Conservation (phyloP, 257 asterid genomes). For the Sherardia arvensis region DNA sequence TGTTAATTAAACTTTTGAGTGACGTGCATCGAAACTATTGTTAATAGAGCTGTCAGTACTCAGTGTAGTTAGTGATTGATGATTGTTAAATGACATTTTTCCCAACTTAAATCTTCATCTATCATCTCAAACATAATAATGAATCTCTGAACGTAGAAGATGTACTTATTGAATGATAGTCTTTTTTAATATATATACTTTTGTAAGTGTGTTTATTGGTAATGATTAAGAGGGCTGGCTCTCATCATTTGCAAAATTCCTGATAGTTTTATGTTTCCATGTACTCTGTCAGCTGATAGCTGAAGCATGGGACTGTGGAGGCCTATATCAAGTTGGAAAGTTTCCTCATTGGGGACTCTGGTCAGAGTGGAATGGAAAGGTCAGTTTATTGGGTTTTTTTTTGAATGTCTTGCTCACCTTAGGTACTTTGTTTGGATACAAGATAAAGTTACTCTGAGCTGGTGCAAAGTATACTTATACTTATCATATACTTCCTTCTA, state of each 20-base stretch:
- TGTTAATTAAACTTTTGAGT: background rate
- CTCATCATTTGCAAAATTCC: slow-evolving; percentile 7
- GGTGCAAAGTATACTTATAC: background rate
- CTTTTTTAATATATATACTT: background rate
- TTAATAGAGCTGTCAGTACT: background rate
- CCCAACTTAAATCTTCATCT: too few species aligned
- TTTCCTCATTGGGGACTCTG: slow-evolving; percentile 97
- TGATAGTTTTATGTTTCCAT: slow-evolving; percentile 4
- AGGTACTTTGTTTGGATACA: background rate
- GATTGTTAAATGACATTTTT: background rate
- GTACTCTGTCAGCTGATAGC: slow-evolving; percentile 67
- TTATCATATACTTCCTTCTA: background rate
- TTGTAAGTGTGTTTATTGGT: background rate
- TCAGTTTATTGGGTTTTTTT: slow-evolving; percentile 23
- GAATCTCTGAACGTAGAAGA: background rate
- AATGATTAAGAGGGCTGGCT: background rate
- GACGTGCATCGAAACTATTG: background rate
- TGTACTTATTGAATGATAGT: background rate
- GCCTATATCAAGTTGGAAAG: slow-evolving; percentile 92
- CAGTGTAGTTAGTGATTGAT: background rate
- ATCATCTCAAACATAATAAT: background rate
- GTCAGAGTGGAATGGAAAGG: slow-evolving; percentile 99
- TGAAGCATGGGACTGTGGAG: slow-evolving; percentile 99
- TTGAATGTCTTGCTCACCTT: background rate
- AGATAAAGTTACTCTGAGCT: background rate